phyloP scores from a whole-genome alignment of 768 basidiomycete genomes.

The Pleurotus giganteus region DNA sequence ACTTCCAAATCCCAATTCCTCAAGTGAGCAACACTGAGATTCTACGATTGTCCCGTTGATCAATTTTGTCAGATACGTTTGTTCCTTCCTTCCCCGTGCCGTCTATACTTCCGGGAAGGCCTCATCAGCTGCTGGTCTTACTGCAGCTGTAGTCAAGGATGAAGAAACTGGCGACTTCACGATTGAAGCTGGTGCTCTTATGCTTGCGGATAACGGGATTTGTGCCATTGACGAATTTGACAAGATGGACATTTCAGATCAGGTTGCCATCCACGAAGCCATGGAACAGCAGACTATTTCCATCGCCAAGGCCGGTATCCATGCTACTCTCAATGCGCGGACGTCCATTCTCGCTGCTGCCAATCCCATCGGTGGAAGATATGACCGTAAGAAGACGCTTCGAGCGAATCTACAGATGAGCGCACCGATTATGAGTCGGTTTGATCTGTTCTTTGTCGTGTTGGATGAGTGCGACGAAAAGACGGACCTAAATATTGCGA shows the following conservation, averaged over 20 bases:
- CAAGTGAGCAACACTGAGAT: constrained; percentile 58
- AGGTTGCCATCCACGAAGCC: constrained; percentile 99
- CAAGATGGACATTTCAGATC: constrained; percentile 99
- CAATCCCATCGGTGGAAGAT: constrained; percentile 95
- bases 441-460: constrained; percentile 97
- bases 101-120: constrained; percentile 99
- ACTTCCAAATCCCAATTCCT: constrained; percentile 99
- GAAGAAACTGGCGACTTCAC: constrained; percentile 99
- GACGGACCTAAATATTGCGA: constrained; percentile 90
- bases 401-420: constrained; percentile 96
- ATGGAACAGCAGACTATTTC: constrained; percentile 99
- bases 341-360: constrained; percentile 98
- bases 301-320: constrained; percentile 98
- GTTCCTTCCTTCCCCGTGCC: constrained; percentile 95
- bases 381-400: constrained; percentile 91
- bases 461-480: constrained; percentile 95
- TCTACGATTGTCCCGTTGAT: not conserved
- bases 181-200: constrained; percentile 97
- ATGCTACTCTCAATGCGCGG: constrained; percentile 95
- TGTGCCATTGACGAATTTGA: constrained; percentile 99
- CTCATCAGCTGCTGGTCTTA: constrained; percentile 97
- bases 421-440: constrained; percentile 98
- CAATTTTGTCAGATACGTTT: constrained; percentile 72
- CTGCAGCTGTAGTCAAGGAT: constrained; percentile 96
- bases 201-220: constrained; percentile 99